Base-by-base conservation (phyloP, 2,329 filamentous ascomycete species). In the Penicillium verrucosum region DNA sequence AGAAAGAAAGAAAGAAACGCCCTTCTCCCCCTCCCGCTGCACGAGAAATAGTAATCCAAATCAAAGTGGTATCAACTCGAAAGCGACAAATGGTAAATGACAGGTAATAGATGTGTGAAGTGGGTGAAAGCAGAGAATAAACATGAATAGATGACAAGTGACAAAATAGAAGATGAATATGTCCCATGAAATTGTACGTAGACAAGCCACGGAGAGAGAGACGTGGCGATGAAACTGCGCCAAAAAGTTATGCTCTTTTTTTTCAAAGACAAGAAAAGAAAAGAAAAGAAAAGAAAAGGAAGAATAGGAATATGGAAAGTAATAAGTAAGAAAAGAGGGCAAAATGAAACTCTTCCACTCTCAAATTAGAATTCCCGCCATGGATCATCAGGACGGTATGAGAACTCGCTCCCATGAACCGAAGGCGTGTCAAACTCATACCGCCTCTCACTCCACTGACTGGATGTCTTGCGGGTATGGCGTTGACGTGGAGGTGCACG, bases 291-390 rank as follows among this genome's bases (percentile, higher is more conserved):
- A 27, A 18, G 18, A n/a, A 21, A 32, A 54, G 23, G 32, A 37
- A 57, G 40, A 40, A 29, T 27, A 50, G 34, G 32, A 38, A 51
- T 51, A 30, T 30, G 44, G 16, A 37, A 53, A 50, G 38, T 36
- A 38, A 29, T 50, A 34, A 41, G 34, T 29, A 55, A n/a, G 32
- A 34, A 54, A 44, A 25, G 29, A 38, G 29, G 9, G 9, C 14
- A n/a, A 46, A 46, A 34, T 4, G 21, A 34, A 46, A 37, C 16
- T 32, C 38, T 10, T 51, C 16, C 21, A 36, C 23, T 14, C 3
- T 21, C 32, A 25, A 11, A 51, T 69, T 65, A 81, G 55, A 80
- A 80, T 7, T 75, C 78, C 5, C 72, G 69, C 58, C 80, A 81
- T 0, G 77, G 76, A 70, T 81, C 78, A 30, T 77, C 75, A 54